Evolutionary conservation across 1,139 yeast species (phyloP).

Genomic region (Arxiozyma slooffiae): DNA sequence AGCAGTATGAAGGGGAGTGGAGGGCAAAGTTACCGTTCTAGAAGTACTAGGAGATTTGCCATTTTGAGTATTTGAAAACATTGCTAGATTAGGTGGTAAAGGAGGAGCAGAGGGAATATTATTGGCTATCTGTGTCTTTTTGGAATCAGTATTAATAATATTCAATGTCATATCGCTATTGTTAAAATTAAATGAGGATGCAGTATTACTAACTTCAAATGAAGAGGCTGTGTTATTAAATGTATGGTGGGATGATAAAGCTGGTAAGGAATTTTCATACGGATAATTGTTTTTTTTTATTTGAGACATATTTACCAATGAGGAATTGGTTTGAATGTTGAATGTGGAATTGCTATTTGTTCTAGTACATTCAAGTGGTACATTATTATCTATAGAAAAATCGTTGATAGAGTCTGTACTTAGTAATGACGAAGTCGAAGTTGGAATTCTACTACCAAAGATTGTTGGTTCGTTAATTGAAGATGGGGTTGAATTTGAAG

Average conservation of each 20-base stretch:
- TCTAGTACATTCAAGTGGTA: background rate
- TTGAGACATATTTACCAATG: background rate
- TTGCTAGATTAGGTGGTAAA: background rate
- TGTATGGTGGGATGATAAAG: too few species aligned
- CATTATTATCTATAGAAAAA: background rate
- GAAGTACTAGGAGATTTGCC: background rate
- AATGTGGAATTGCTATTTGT: background rate
- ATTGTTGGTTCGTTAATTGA: background rate
- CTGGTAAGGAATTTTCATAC: background rate
- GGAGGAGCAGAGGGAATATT: background rate
- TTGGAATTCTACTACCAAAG: background rate
- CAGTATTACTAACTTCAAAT: background rate
- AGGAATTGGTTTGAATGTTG: background rate
- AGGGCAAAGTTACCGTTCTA: constrained; percentile 1
- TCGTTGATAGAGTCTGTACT: constrained; percentile 1
- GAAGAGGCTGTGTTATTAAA: background rate
- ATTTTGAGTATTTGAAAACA: background rate
- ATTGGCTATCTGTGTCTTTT: background rate
- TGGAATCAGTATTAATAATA: background rate
- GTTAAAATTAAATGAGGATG: too few species aligned
- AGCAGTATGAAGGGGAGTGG: constrained; percentile 14
- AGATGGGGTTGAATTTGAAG: background rate
- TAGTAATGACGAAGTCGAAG: constrained; percentile 1
- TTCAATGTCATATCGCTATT: background rate
- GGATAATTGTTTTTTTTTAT: background rate